Conservation (phyloP, 345 rosid species). For the Odontarrhena argentea region DNA sequence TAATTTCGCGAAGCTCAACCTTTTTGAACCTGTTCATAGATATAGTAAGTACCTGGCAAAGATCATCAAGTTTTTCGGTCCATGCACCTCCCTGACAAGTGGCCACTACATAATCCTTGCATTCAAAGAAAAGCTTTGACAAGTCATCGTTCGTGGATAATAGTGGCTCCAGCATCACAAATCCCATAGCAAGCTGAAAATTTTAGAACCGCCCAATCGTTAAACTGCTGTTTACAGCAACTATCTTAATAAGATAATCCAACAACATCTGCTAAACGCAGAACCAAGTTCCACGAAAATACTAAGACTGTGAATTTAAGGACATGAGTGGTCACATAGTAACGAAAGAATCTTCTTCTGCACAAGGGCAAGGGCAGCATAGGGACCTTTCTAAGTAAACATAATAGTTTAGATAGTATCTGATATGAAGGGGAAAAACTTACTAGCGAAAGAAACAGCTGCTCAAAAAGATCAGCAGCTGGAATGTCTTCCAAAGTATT, state of each 20-base stretch:
- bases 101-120: constrained; percentile 75
- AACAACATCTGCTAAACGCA: neutral
- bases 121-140: constrained; percentile 72
- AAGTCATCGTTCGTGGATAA: constrained; percentile 55
- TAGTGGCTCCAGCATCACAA: constrained; percentile 64
- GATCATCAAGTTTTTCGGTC: constrained; percentile 72
- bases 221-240: constrained; percentile 11
- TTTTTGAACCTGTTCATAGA: constrained; percentile 8
- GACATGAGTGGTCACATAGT: neutral
- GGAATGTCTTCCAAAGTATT: constrained; percentile 71
- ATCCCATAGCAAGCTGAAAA: constrained; percentile 70
- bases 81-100: constrained; percentile 65
- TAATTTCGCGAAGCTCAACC: neutral
- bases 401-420: neutral
- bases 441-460: constrained; percentile 82
- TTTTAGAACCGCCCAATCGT: constrained; percentile 30
- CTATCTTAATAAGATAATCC: constrained; percentile 25
- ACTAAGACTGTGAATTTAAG: neutral
- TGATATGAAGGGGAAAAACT: constrained; percentile 38
- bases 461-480: constrained; percentile 72
- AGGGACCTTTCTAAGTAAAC: neutral
- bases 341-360: constrained; percentile 3
- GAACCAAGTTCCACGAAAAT: neutral
- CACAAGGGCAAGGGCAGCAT: neutral
- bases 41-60: constrained; percentile 66